Evolutionary conservation across 1,284 basidiomycete species (phyloP), one percentile per base, ranked within the genome.

Genomic region (Melanopsichium pennsylvanicum): DNA sequence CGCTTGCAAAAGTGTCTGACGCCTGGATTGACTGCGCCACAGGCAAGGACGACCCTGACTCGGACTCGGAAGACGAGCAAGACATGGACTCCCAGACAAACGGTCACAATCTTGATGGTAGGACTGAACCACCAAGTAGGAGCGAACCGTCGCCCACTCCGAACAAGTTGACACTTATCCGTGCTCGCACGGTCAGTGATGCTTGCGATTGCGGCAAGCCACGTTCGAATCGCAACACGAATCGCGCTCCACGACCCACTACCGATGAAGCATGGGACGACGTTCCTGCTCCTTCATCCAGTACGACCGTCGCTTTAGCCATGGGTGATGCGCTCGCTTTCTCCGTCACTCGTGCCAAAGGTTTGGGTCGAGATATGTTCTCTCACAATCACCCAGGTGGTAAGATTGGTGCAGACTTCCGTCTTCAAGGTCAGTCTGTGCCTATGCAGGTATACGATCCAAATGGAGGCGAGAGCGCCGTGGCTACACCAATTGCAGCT

Each of bases 291-390:
- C 82, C 82, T 15, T 82, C 81, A 19, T 74, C 67, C 47, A 81
- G 77, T 36, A 82, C 82, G 18, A 76, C 81, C 6, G 72, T 76
- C 8, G 81, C 82, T n/a, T 49, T 83, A 21, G 81, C 81, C 19
- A 76, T 82, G 59, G 81, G 82, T 22, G 82, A 83, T 58, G 77
- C 81, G 4, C 67, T 83, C 19, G 81, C 78, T 3, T 62, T 83
- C 39, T 61, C 72, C 11, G 49, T 75, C 13, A 75, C 76, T 11
- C 59, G 68, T 3, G 67, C 74, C 1, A 62, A 68, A 16, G 76
- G 74, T 0, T 35, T 76, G 6, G 69, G 70, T 3, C 39, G 51
- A 13, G 48, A 49, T 19, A 72, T 61, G 35, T 83, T 83, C 52
- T 68, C 70, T 12, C 51, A 68, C 22, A 79, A 81, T 49, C 82